Conservation (phyloP, 1,284 basidiomycete genomes). For the Cryptococcus sp. region DNA sequence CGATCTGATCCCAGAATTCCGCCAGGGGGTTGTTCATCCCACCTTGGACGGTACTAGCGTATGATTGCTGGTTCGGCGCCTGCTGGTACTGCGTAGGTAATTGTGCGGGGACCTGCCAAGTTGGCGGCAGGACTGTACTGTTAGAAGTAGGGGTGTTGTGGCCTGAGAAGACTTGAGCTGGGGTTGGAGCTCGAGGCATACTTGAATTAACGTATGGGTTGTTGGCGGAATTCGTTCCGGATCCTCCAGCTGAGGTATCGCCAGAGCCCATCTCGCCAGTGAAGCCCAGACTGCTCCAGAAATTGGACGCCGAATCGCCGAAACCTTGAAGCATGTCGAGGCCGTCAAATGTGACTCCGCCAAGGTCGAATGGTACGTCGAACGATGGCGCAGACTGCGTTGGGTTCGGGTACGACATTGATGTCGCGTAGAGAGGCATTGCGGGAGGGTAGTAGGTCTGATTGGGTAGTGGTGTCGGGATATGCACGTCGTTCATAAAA, state of each 20-base stretch:
- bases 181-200: not conserved
- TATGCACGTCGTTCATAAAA: too few relatives aligned
- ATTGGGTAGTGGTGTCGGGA: too few relatives aligned
- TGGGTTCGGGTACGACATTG: not conserved
- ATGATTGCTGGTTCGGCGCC: not conserved
- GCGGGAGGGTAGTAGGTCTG: not conserved
- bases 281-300: conserved; percentile 33
- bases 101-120: not conserved
- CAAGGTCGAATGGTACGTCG: conserved; percentile 41
- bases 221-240: conserved; percentile 1
- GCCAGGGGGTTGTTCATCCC: conserved; percentile 17
- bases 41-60: not conserved
- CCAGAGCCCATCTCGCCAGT: not conserved
- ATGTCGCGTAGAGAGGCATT: not conserved
- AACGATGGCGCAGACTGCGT: conserved; percentile 10
- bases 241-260: not conserved
- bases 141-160: conserved; percentile 20
- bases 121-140: not conserved
- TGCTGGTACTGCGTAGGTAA: not conserved
- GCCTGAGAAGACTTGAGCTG: conserved; percentile 8
- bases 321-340: conserved; percentile 50
- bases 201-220: not conserved
- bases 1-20: conserved; percentile 49
- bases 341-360: conserved; percentile 49
- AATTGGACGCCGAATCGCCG: conserved; percentile 25